Conservation (phyloP, 1,284 basidiomycete species). For the Ustilago tritici region DNA sequence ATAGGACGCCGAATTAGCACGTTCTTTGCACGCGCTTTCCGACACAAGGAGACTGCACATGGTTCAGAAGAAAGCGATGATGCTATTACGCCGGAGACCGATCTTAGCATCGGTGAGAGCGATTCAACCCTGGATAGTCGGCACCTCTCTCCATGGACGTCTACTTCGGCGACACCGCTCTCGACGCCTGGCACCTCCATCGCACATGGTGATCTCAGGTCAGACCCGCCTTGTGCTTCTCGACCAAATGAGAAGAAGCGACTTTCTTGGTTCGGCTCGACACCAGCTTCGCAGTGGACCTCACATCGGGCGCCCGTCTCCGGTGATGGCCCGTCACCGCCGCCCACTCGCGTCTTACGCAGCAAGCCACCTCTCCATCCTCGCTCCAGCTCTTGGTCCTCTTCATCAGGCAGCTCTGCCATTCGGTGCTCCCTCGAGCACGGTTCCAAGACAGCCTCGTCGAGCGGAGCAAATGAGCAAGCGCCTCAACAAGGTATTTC, state of each 20-base stretch:
- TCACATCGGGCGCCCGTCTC: not conserved
- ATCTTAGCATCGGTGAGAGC: constrained; percentile 3
- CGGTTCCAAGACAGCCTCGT: not conserved
- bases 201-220: constrained; percentile 11
- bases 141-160: constrained; percentile 24
- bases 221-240: not conserved
- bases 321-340: constrained; percentile 10
- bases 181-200: constrained; percentile 28
- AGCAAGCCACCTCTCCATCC: not conserved
- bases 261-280: constrained; percentile 27
- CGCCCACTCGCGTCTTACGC: constrained; percentile 3
- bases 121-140: constrained; percentile 14
- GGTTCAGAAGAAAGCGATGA: not conserved
- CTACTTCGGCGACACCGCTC: constrained; percentile 10
- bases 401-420: not conserved
- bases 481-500: not conserved
- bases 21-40: constrained; percentile 6
- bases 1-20: constrained; percentile 8
- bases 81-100: not conserved
- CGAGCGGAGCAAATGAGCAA: not conserved
- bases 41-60: not conserved
- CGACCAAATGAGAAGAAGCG: constrained; percentile 25
- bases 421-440: not conserved
- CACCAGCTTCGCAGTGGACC: constrained; percentile 22
- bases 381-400: constrained; percentile 17